Evolutionary conservation across 75 land plant genomes (phyloP), one percentile per base, ranked within the genome.

Genomic region (Sequoia sempervirens): DNA sequence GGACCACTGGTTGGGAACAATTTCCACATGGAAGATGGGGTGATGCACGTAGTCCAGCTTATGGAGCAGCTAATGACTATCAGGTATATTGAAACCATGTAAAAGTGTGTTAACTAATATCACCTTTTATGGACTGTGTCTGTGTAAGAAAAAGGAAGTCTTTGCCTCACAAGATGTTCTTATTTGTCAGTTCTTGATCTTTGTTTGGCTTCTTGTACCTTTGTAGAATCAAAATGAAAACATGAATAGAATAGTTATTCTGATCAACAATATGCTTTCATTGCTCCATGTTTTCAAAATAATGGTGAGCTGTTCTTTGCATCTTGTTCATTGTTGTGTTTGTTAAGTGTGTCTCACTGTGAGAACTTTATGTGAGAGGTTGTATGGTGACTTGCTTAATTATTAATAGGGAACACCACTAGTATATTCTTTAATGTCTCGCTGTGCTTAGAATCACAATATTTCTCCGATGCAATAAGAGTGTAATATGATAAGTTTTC

Each of bases 1-100:
- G 99, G 83, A 97, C 99, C 75, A 69, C 80, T 1, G 88, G 90
- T 20, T 95, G 99, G 99, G 96, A 97, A 40, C 91, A 95, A 81
- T 97, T 86, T 76, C 99, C 98, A 11, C 89, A 81, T 85, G 99
- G 99, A 13, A 82, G 93, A 78, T 97, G 98, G 99, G 92, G 94
- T 41, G 98, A 96, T 86, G 82, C 96, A 81, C 82, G 92, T 15
- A 97, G 88, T 84, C 94, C 99, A 74, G 92, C 98, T 45, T 97
- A 97, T 90, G 99, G 99, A 50, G 94, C 93, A 64, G 68, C 94
- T 23, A 85, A 81, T 76, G 98, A 97, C 69, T 79, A 97, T 83
- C 99, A 97, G 96, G 99, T 93, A 79, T 40, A 26, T 41, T 78
- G 28, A 78, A 45, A 26, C 80, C 23, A 26, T 43, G 13, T 43